phyloP scores from a whole-genome alignment of 2,329 filamentous ascomycete species.

The Cordyceps cateniannulata region DNA sequence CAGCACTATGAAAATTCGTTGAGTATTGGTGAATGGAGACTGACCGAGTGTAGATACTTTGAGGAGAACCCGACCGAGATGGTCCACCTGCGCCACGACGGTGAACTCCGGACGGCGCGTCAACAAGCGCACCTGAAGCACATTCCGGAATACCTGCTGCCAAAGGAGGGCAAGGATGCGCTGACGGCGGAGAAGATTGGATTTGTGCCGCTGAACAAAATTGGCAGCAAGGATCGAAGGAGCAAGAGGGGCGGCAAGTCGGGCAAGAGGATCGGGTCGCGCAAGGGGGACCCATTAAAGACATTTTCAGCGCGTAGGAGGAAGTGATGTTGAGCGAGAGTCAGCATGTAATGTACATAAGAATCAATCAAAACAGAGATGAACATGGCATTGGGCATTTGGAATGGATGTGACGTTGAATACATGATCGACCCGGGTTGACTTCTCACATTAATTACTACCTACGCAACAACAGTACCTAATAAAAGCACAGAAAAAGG shows the following conservation, averaged over 20 bases:
- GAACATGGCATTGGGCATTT: neutral
- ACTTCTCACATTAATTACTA: too few relatives aligned
- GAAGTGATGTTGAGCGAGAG: constrained; percentile 21
- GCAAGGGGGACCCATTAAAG: constrained; percentile 78
- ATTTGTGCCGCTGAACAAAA: constrained; percentile 63
- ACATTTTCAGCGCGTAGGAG: constrained; percentile 67
- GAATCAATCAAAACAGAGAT: neutral
- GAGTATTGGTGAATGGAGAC: neutral
- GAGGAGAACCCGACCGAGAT: constrained; percentile 93
- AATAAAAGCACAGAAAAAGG: too few relatives aligned
- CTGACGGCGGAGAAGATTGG: constrained; percentile 62
- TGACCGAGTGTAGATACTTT: constrained; percentile 55
- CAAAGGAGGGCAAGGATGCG: constrained; percentile 65
- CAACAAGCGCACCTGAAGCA: constrained; percentile 88
- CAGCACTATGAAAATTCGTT: too few relatives aligned
- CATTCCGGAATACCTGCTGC: constrained; percentile 88
- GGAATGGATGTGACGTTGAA: neutral
- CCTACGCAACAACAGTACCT: too few relatives aligned
- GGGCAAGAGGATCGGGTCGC: constrained; percentile 44
- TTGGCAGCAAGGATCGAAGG: constrained; percentile 42
- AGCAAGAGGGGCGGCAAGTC: constrained; percentile 37
- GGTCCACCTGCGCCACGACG: constrained; percentile 81
- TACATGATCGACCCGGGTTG: neutral
- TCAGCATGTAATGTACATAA: neutral
- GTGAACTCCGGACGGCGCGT: constrained; percentile 74